Evolutionary conservation across 2,329 filamentous ascomycete genomes (phyloP), one percentile per base, ranked within the genome.

Genomic region (Thelonectria rubi): DNA sequence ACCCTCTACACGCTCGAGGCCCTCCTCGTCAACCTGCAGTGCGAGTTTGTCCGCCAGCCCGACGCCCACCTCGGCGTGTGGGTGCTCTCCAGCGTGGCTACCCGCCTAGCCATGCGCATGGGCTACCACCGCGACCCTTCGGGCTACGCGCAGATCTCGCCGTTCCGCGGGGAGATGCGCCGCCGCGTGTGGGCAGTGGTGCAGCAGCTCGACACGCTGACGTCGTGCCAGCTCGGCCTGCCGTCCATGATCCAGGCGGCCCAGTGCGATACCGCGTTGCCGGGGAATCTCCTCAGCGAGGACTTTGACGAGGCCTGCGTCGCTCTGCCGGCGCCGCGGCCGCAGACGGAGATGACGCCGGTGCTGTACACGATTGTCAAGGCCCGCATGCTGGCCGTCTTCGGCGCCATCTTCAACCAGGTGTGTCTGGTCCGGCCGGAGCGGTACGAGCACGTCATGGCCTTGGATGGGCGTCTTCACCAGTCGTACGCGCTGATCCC

Each of bases 71-170:
- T 66, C 0, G 63, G 63, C 1, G 58, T 65, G 0, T 69, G 67
- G 67, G 49, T 69, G 8, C 30, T 69, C 1, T 48, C 40, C 0
- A 58, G 67, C 1, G 54, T 68, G 3, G 42, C 50, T 2, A 59
- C 68, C 5, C 65, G 65, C 2, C 10, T 69, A 15, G 67, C 67
- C 0, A 58, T 69, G 63, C 55, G 65, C 4, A 68, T 69, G 67
- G 67, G 67, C 1, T 66, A 68, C 7, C 67, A 69, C 26, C 67
- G 67, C 0, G 67, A 69, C 3, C 63, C 67, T 0, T 45, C 62
- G 2, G 54, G 62, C 3, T 61, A 63, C 5, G 42, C 59, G 0
- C 46, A 60, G 1, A 63, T 69, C 0, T 59, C 63, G 0, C 60
- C 67, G 0, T 69, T 69, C 3, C 53, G 68, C 0, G 67, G 60